Conservation (phyloP, 164 flowering plant genomes). For the Liquidambar formosana region DNA sequence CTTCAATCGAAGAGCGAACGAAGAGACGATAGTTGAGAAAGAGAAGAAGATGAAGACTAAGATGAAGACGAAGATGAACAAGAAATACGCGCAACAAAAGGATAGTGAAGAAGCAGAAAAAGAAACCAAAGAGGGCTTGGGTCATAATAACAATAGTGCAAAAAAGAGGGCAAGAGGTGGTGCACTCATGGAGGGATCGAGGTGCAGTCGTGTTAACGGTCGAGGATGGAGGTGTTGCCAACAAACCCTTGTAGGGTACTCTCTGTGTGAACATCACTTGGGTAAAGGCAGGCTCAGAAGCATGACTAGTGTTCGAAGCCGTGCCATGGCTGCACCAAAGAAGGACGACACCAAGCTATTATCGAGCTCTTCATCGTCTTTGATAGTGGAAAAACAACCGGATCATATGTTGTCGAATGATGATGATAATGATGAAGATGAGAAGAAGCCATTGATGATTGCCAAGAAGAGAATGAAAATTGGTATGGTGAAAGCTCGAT, state of each 20-base stretch:
- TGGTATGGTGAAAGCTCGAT: constrained; percentile 77
- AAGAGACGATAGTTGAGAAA: constrained; percentile 7
- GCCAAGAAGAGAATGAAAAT: constrained; percentile 52
- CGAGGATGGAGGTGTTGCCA: constrained; percentile 93
- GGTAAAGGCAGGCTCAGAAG: constrained; percentile 77
- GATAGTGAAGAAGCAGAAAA: constrained; percentile 3
- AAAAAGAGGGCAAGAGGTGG: constrained; percentile 35
- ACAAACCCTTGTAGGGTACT: constrained; percentile 79
- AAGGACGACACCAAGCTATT: background rate
- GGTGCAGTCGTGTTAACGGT: constrained; percentile 90
- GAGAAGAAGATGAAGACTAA: constrained; percentile 15
- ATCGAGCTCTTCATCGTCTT: no score
- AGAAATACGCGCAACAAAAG: constrained; percentile 21
- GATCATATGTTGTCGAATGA: no score
- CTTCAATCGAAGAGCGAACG: no score
- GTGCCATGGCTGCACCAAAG: constrained; percentile 14
- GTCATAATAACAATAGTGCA: constrained; percentile 9
- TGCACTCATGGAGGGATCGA: constrained; percentile 65
- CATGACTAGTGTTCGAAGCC: constrained; percentile 46
- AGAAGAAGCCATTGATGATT: constrained; percentile 15
- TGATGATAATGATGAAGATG: constrained; percentile 11
- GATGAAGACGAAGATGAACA: constrained; percentile 30
- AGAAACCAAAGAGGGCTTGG: background rate
- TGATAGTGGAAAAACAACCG: no score
- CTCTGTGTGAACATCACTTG: constrained; percentile 88